phyloP scores from a whole-genome alignment of 805 yeast genomes.

The Nakazawaea ernobii region DNA sequence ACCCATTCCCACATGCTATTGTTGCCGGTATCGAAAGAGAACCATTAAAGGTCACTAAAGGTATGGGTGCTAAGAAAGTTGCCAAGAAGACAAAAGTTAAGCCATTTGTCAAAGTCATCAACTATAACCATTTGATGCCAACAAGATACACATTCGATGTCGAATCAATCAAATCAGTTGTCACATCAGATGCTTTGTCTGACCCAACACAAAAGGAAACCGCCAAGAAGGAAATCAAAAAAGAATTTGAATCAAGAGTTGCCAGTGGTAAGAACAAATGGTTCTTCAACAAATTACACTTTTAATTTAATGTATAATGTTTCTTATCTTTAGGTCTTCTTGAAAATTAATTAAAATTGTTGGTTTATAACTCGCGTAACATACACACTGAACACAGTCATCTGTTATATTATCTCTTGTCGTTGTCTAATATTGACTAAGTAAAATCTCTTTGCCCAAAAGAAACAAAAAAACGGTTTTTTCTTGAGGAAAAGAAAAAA shows the following conservation, averaged over 20 bases:
- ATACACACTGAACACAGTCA: too few relatives aligned
- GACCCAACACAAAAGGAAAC: conserved; percentile 99
- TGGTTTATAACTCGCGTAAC: conserved; percentile 3
- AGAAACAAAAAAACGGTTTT: too few relatives aligned
- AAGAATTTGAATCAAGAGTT: conserved; percentile 99
- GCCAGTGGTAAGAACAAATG: conserved; percentile 99
- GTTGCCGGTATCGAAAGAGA: conserved; percentile 99
- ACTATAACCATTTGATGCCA: conserved; percentile 99
- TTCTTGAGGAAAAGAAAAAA: too few relatives aligned
- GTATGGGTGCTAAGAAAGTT: conserved; percentile 91
- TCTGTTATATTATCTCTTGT: too few relatives aligned
- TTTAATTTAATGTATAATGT: conserved; percentile 40
- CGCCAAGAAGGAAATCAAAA: conserved; percentile 98
- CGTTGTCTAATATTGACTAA: too few relatives aligned
- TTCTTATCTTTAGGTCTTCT: conserved; percentile 13
- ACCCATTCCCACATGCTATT: conserved; percentile 98
- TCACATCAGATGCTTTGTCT: conserved; percentile 88
- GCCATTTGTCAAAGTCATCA: conserved; percentile 98
- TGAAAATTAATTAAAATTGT: conserved; percentile 25
- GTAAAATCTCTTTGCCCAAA: too few relatives aligned
- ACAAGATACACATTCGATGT: conserved; percentile 98
- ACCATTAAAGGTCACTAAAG: conserved; percentile 94
- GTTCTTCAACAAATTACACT: conserved; percentile 98
- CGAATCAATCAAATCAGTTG: conserved; percentile 87
- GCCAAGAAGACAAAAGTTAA: conserved; percentile 97